Percentiles rank a stretch among this genome's conserved stretches.
Conservation (phyloP, 202 grass and related monocot genomes). For the Zoysia matrella region DNA sequence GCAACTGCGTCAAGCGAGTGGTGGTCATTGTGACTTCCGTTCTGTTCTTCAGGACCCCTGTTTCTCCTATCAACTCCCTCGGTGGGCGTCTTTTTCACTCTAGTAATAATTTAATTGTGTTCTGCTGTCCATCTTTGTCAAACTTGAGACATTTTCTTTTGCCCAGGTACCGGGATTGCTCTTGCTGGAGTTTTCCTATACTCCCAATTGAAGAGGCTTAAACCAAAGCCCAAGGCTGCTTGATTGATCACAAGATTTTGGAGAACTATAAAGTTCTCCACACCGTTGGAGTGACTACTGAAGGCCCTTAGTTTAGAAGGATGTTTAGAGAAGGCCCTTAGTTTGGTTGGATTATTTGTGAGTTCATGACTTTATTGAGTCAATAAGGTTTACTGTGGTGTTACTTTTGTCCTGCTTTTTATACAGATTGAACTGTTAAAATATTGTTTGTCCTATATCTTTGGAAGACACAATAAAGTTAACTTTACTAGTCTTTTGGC, state of each 20-base stretch:
- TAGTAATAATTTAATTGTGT: background rate
- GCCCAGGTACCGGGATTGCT: conserved; percentile 74
- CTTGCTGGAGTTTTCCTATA: conserved; percentile 74
- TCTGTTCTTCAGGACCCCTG: too few relatives aligned
- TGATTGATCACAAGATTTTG: conserved; percentile 41
- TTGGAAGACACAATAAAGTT: too few relatives aligned
- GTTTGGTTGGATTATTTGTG: conserved; percentile 8
- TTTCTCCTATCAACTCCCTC: conserved; percentile 32
- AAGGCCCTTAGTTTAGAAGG: conserved; percentile 30
- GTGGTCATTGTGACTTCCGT: too few relatives aligned
- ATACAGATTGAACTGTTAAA: background rate
- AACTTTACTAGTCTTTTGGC: too few relatives aligned
- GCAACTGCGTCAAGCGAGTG: too few relatives aligned
- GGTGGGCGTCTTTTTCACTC: conserved; percentile 45
- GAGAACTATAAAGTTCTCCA: conserved; percentile 11
- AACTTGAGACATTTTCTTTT: background rate
- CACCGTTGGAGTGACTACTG: background rate
- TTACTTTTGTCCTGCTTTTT: background rate
- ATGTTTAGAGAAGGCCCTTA: conserved; percentile 11
- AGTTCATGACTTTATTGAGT: conserved; percentile 18
- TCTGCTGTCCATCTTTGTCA: background rate
- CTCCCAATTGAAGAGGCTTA: conserved; percentile 52
- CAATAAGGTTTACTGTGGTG: conserved; percentile 7
- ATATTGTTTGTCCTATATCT: background rate
- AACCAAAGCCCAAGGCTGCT: conserved; percentile 70